A percentile compares a stretch with the other conserved stretches of the same genome.
Conservation (phyloP, 306 rosid genomes). For the Senna siamea region DNA sequence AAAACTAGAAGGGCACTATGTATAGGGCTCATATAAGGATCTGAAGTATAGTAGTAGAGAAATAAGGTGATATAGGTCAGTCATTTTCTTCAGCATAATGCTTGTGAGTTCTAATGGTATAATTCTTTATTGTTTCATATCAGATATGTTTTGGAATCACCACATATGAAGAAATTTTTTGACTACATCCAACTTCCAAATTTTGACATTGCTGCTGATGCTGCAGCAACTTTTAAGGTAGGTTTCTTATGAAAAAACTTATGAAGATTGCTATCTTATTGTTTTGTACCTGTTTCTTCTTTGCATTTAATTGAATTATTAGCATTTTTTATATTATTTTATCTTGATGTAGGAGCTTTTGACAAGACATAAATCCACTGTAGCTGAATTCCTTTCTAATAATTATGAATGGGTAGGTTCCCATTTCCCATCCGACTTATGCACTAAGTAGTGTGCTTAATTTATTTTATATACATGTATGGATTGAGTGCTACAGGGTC, state of each 20-base stretch:
- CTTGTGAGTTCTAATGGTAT: conserved; percentile 11
- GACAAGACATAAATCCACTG: conserved; percentile 96
- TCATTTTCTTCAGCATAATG: conserved; percentile 10
- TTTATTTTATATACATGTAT: conserved; percentile 1
- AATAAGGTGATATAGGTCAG: background rate
- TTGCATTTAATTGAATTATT: background rate
- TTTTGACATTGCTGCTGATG: conserved; percentile 95
- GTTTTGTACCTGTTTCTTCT: background rate
- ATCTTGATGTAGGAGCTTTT: conserved; percentile 74
- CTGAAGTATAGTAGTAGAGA: background rate
- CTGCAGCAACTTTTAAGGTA: conserved; percentile 94
- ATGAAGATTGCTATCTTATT: background rate
- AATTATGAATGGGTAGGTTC: conserved; percentile 85
- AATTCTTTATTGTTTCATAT: conserved; percentile 34
- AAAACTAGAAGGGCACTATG: conserved; percentile 13
- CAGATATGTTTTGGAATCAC: conserved; percentile 89
- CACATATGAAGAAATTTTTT: conserved; percentile 81
- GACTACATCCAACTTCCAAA: conserved; percentile 86
- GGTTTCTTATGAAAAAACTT: background rate
- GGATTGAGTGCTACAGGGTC: conserved; percentile 7
- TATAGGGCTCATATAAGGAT: conserved; percentile 17
- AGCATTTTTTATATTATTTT: conserved; percentile 20
- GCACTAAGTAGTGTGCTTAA: background rate
- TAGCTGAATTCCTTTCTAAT: conserved; percentile 81
- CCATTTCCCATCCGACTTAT: conserved; percentile 17